phyloP scores from a whole-genome alignment of 345 rosid species.

The Ceriops decandra region DNA sequence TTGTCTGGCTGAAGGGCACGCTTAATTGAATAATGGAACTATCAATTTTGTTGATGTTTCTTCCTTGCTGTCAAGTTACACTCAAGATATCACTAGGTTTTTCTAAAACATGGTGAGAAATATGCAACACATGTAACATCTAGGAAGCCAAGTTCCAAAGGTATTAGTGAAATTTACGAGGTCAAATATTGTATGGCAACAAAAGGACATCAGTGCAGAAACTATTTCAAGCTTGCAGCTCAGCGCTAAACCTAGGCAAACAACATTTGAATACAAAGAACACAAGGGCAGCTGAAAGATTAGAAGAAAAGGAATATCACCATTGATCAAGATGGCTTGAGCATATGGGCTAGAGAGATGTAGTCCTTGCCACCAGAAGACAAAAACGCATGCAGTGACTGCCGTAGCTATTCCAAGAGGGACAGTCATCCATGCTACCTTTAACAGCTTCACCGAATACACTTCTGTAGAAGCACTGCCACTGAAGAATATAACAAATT shows the following conservation, averaged over 20 bases:
- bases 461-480: conserved; percentile 41
- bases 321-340: conserved; percentile 78
- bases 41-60: not conserved
- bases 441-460: conserved; percentile 47
- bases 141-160: not conserved
- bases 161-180: not conserved
- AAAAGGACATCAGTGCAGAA: not conserved
- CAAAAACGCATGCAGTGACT: conserved; percentile 42
- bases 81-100: not conserved
- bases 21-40: not conserved
- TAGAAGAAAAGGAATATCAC: conserved; percentile 30
- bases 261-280: not conserved
- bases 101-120: not conserved
- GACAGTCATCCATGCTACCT: conserved; percentile 79
- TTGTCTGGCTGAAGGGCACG: not conserved
- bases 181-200: not conserved
- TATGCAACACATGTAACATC: not conserved
- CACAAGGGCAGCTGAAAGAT: not conserved
- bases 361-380: conserved; percentile 88
- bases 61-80: not conserved
- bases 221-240: not conserved
- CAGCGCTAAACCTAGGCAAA: not conserved
- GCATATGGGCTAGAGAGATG: conserved; percentile 56
- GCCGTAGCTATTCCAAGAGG: conserved; percentile 68
- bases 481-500: conserved; percentile 36